Evolutionary conservation across 768 basidiomycete species (phyloP), one percentile per base, ranked within the genome.

Genomic region (Lactifluus echinatus): DNA sequence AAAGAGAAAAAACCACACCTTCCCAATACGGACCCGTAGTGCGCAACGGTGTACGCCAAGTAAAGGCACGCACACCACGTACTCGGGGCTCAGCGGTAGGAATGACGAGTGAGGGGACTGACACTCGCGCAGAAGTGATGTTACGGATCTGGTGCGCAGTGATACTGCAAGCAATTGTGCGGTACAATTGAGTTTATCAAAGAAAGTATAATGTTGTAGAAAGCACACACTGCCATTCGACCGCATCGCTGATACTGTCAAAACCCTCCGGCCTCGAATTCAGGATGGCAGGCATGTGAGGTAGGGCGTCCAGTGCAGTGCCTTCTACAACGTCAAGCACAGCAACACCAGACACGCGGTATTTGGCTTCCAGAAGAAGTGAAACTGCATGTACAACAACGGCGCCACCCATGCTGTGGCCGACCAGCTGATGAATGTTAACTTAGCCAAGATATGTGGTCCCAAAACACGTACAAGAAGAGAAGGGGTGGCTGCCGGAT

Each of bases 361-460:
- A 95, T 47, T 83, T 81, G 23, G 72, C 73, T 43, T 81, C 77
- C 53, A 88, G 79, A 2, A 99, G 74, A 17, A 71, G 67, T 1
- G 89, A 81, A 59, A 82, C 83, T 2, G 84, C 78, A 4, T 83
- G 80, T 8, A 87, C 82, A 21, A 90, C 79, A 3, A 96, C 93
- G 0, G 93, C 85, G 24, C 94, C 95, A 14, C 96, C 96, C 87
- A 99, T 95, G 57, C 91, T 94, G 67, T 99, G 96, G 0, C 96
- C 96, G 8, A 96, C 78, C 7, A 96, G 79, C 87, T 91, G 10
- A 29, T 26, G n/a, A n/a, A 5, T 24, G 50, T 23, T 2, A 31
- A 15, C 19, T 23, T 28, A 45, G 37, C n/a, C 14, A 26, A 31
- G 50, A 50, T 33, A 10, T 10, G 34, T 15, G 4, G 31, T 4